Conservation (phyloP, 257 asterid species). For the Buddleja alternifolia region DNA sequence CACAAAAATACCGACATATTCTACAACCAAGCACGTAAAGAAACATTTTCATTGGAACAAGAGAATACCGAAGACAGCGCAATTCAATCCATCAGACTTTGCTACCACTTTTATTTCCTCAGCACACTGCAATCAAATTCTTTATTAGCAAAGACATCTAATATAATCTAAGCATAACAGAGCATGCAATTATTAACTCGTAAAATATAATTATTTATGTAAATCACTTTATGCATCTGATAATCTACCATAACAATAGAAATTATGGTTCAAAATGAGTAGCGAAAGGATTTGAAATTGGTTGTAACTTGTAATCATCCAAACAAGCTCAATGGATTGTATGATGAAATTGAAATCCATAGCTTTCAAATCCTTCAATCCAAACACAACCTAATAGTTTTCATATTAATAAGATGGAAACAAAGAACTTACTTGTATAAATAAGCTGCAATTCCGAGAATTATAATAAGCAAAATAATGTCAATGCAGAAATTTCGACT, state of each 20-base stretch:
- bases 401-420: not conserved
- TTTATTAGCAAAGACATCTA: slow-evolving; percentile 24
- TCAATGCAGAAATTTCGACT: slow-evolving; percentile 81
- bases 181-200: not conserved
- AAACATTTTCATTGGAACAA: slow-evolving; percentile 29
- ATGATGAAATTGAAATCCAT: no score
- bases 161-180: not conserved
- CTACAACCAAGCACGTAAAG: slow-evolving; percentile 29
- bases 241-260: no score
- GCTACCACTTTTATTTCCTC: slow-evolving; percentile 39
- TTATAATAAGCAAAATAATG: slow-evolving; percentile 63
- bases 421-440: slow-evolving; percentile 62
- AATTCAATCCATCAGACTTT: slow-evolving; percentile 13
- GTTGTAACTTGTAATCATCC: no score
- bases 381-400: not conserved
- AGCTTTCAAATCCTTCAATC: no score
- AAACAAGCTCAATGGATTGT: no score
- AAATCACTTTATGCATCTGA: no score
- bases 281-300: no score
- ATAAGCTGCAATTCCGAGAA: slow-evolving; percentile 82
- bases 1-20: slow-evolving; percentile 28
- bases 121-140: slow-evolving; percentile 49
- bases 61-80: slow-evolving; percentile 9
- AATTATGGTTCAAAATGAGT: no score
- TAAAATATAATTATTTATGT: no score